Evolutionary conservation across 805 yeast species (phyloP).

Genomic region (Spathaspora sp.): DNA sequence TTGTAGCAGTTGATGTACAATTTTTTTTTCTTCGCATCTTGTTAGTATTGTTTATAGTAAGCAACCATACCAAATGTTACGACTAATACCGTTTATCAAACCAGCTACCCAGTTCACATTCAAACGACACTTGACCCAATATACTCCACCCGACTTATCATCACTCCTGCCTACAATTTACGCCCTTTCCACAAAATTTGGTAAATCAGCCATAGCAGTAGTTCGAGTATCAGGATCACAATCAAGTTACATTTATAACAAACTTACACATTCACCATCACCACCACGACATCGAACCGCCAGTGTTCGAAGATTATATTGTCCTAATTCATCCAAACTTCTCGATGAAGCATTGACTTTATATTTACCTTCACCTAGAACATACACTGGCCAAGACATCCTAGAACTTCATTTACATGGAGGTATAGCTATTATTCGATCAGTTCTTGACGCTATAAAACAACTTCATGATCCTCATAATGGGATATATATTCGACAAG

Average conservation of each 20-base stretch:
- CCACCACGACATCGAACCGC: constrained; percentile 53
- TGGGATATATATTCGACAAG: constrained; percentile 58
- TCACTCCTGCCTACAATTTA: constrained; percentile 65
- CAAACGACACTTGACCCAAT: background rate
- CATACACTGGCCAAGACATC: constrained; percentile 91
- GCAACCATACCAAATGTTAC: background rate
- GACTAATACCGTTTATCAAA: background rate
- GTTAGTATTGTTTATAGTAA: background rate
- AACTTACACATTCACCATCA: constrained; percentile 39
- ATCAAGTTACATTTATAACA: constrained; percentile 40
- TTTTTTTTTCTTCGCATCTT: background rate
- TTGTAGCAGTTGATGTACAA: background rate
- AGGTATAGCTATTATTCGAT: constrained; percentile 76
- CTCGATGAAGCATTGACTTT: constrained; percentile 77
- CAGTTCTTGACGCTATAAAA: constrained; percentile 63
- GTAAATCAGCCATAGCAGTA: constrained; percentile 83
- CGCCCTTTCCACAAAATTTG: constrained; percentile 83
- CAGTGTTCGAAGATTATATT: constrained; percentile 53
- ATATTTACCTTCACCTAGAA: constrained; percentile 66
- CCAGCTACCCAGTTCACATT: background rate
- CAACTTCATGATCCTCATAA: constrained; percentile 43
- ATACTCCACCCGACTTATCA: background rate
- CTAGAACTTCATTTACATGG: constrained; percentile 93
- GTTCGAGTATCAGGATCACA: constrained; percentile 78
- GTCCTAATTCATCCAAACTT: constrained; percentile 35